Base-by-base conservation (phyloP, 2,329 filamentous ascomycete genomes). In the Rhytidhysteron rufulum region DNA sequence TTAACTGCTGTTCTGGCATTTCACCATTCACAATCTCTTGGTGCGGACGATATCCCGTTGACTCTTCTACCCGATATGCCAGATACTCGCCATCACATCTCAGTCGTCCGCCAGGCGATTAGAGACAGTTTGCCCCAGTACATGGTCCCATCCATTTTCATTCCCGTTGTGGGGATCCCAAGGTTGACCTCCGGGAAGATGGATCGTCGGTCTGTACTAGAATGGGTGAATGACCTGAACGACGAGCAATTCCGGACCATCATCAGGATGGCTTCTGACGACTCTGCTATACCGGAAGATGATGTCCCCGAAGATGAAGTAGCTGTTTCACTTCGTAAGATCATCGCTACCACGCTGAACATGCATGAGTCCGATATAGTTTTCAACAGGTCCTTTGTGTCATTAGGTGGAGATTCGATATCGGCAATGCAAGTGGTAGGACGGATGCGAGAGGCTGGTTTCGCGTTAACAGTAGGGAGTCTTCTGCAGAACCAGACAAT, bases 181-280 rank as follows among this genome's bases (percentile, higher is more conserved):
- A 11, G 37, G 16, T 25, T 41, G 13, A 19, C 27, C 7, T 41
- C 39, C 13, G 33, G 39, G n/a, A 41, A 41, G 30, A 22, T 41
- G 5, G 25, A 41, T 32, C 22, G 39, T 11, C 15, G 11, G 7
- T 15, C 18, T 17, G 39, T 67, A 11, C 58, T 59, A 3, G 49
- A 48, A 3, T 74, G 71, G 71, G 44, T 73, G 4, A 59, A 65
- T 18, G 53, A 51, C 31, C 55, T 65, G 42, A 56, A 65, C 18
- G 52, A 63, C 3, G 44, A 55, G 24, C 13, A 7, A 8, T 27
- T 27, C 24, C 8, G 13, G 7, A 13, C 24, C n/a, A n/a, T n/a
- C n/a, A n/a, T n/a, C n/a, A 13, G 24, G 8, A 27, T 8, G 24
- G 13, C 13, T 13, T 27, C 24, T 27, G 24, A 27, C 13, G 24